Conservation (phyloP, 148 eudicot species). For the Amaranthus cruentus region DNA sequence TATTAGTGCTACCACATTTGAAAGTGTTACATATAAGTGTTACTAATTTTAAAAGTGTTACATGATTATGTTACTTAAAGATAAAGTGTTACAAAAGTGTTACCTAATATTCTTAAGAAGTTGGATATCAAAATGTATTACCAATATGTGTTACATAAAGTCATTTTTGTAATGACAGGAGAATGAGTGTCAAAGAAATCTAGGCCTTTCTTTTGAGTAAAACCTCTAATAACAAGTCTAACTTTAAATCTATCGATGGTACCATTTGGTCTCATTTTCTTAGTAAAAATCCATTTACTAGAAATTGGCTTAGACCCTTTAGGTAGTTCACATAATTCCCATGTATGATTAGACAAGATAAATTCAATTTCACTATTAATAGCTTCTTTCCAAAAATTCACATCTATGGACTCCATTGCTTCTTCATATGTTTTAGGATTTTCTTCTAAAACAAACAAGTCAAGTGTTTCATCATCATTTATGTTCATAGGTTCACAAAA, state of each 20-base stretch:
- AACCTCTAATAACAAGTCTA: not conserved
- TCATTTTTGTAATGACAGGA: no score
- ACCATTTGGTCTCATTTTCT: not conserved
- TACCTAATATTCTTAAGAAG: no score
- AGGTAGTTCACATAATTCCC: not conserved
- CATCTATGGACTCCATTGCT: not conserved
- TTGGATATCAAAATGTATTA: no score
- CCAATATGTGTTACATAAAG: no score
- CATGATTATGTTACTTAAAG: no score
- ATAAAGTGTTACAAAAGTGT: no score
- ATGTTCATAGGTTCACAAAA: not conserved
- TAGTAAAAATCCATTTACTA: no score
- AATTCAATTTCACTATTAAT: not conserved
- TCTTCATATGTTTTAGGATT: not conserved
- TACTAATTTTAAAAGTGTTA: no score
- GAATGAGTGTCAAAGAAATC: constrained; percentile 1
- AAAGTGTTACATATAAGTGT: no score
- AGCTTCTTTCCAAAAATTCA: not conserved
- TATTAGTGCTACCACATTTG: no score
- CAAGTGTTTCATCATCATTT: not conserved
- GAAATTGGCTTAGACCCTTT: not conserved
- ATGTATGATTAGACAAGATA: not conserved
- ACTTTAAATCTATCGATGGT: not conserved
- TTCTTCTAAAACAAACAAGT: not conserved
- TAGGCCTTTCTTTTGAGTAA: not conserved